phyloP scores from a whole-genome alignment of 306 rosid genomes.

The Malus sylvestris region DNA sequence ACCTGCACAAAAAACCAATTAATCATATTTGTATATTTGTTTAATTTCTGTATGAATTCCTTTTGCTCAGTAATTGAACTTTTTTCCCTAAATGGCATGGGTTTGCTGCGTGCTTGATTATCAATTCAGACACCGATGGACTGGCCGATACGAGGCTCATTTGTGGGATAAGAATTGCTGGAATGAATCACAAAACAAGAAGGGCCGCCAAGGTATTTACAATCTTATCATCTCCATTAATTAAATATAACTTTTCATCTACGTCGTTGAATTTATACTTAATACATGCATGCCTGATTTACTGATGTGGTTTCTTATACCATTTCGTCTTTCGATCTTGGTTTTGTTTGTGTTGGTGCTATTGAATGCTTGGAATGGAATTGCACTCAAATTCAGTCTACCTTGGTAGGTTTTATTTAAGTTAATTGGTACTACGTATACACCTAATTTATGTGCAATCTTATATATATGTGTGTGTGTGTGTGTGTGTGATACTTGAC shows the following conservation, averaged over 20 bases:
- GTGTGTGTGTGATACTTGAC: too few relatives aligned
- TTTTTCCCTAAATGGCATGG: too few relatives aligned
- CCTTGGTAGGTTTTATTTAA: constrained; percentile 43
- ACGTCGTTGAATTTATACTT: background rate
- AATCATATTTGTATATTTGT: background rate
- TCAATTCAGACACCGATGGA: constrained; percentile 62
- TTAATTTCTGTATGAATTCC: background rate
- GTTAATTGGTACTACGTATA: background rate
- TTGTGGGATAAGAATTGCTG: constrained; percentile 86
- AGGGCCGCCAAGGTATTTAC: constrained; percentile 71
- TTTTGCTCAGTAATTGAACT: background rate
- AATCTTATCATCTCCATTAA: background rate
- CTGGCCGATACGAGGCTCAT: constrained; percentile 86
- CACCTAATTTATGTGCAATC: too few relatives aligned
- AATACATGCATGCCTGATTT: background rate
- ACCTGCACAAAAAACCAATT: background rate
- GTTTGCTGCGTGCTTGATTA: too few relatives aligned
- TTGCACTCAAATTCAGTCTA: constrained; percentile 39
- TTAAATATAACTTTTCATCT: background rate
- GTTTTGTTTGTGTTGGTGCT: background rate
- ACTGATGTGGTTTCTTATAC: background rate
- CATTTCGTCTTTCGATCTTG: background rate
- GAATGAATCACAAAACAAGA: constrained; percentile 79
- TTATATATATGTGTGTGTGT: too few relatives aligned
- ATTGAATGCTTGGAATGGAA: background rate